phyloP scores from a whole-genome alignment of 164 flowering plant genomes.

The Brasenia schreberi region DNA sequence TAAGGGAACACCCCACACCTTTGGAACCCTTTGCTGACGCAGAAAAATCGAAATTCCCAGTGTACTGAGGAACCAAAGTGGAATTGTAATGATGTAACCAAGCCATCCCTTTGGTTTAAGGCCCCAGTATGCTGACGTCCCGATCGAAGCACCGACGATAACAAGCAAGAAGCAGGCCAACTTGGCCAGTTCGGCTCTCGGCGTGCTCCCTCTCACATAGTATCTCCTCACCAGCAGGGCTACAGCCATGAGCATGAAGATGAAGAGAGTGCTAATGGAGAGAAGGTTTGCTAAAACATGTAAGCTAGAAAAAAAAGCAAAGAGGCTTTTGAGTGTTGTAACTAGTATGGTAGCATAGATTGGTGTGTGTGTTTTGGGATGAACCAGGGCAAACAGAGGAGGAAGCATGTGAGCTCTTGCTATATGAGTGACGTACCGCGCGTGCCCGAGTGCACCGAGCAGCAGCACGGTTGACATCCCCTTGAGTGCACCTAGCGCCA shows the following conservation, averaged over 20 bases:
- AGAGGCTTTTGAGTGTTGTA: conserved; percentile 24
- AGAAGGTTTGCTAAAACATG: conserved; percentile 63
- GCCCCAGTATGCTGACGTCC: conserved; percentile 31
- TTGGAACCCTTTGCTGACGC: conserved; percentile 36
- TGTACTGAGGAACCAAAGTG: conserved; percentile 51
- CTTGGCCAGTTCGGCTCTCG: conserved; percentile 21
- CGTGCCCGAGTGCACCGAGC: conserved; percentile 68
- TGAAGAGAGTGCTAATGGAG: conserved; percentile 59
- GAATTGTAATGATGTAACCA: conserved; percentile 29
- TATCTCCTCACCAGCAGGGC: conserved; percentile 72
- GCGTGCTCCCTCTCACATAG: conserved; percentile 34
- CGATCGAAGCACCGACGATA: conserved; percentile 44
- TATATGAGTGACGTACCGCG: conserved; percentile 74
- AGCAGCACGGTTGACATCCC: conserved; percentile 75
- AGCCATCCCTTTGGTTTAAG: conserved; percentile 33
- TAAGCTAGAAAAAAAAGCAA: conserved; percentile 63
- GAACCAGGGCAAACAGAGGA: conserved; percentile 66
- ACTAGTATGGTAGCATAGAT: conserved; percentile 51
- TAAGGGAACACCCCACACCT: conserved; percentile 69
- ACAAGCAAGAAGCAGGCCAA: conserved; percentile 24
- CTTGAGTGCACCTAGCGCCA: conserved; percentile 55
- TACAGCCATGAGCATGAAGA: conserved; percentile 71
- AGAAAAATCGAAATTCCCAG: conserved; percentile 33
- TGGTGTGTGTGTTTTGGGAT: conserved; percentile 71
- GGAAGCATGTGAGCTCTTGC: conserved; percentile 87